Percentiles rank a stretch among this genome's conserved stretches.
phyloP scores from a whole-genome alignment of 495 filamentous ascomycete species.

The Symbiotaphrina buchneri region DNA sequence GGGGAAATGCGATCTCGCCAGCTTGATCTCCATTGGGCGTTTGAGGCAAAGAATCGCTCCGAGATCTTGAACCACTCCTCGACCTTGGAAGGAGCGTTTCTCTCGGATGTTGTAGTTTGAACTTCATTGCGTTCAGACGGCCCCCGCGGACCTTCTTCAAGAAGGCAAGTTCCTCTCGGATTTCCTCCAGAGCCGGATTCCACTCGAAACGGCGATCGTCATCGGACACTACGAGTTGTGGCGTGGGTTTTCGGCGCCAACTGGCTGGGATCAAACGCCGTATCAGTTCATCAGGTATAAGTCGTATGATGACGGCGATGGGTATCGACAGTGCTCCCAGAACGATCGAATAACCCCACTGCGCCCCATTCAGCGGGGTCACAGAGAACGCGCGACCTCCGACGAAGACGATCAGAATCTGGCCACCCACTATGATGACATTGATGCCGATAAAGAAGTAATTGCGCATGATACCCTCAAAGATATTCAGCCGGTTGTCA shows the following conservation, averaged over 20 bases:
- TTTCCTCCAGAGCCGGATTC: conserved; percentile 38
- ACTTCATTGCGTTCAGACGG: conserved; percentile 66
- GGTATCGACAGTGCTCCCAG: conserved; percentile 49
- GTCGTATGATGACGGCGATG: conserved; percentile 45
- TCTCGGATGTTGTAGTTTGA: conserved; percentile 58
- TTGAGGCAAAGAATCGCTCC: conserved; percentile 44
- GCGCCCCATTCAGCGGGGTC: conserved; percentile 30
- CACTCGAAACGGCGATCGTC: conserved; percentile 20
- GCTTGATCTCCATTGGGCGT: conserved; percentile 29
- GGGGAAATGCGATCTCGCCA: conserved; percentile 24
- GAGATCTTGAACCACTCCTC: conserved; percentile 50
- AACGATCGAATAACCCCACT: conserved; percentile 58
- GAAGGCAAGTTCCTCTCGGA: conserved; percentile 53
- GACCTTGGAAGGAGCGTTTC: conserved; percentile 50
- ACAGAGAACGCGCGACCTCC: conserved; percentile 52
- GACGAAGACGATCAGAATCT: conserved; percentile 57
- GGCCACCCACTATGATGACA: conserved; percentile 61
- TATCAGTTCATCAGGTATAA: conserved; percentile 48
- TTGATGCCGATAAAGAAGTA: conserved; percentile 70
- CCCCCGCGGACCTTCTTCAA: conserved; percentile 57
- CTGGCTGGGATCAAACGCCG: conserved; percentile 19
- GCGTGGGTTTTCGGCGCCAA: conserved; percentile 3
- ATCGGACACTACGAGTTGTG: conserved; percentile 25
- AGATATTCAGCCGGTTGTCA: conserved; percentile 78
- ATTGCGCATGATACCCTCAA: conserved; percentile 63